Conservation (phyloP, 176 grass and related monocot species). For the Hordeum marinum region DNA sequence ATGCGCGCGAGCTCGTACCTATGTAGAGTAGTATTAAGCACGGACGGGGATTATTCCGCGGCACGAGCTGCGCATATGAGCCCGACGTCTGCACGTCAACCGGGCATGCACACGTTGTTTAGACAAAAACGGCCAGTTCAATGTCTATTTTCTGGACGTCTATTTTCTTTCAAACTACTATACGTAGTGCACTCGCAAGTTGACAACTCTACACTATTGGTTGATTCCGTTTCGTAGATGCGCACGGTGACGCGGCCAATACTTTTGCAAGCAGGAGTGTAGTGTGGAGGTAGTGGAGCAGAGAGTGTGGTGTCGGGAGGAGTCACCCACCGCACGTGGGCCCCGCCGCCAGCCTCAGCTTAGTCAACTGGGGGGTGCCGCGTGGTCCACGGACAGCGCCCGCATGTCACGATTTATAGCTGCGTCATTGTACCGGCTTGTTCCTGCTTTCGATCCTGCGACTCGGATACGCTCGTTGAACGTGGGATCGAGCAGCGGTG, state of each 20-base stretch:
- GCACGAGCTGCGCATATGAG: neutral
- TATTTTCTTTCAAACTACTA: neutral
- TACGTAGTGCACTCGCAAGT: neutral
- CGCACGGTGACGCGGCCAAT: neutral
- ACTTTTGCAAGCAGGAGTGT: neutral
- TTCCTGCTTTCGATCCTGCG: neutral
- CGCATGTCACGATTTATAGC: conserved; percentile 11
- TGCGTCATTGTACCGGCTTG: neutral
- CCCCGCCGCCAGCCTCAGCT: neutral
- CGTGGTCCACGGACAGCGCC: conserved; percentile 27
- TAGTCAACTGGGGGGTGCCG: neutral
- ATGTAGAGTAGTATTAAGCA: neutral
- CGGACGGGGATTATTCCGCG: too few species aligned
- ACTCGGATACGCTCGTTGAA: neutral
- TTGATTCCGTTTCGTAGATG: neutral
- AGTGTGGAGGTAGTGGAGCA: neutral
- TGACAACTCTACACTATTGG: neutral
- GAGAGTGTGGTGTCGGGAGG: neutral
- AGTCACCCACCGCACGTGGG: neutral
- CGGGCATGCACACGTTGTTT: neutral
- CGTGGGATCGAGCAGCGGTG: neutral
- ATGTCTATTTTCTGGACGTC: neutral
- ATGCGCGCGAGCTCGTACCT: neutral
- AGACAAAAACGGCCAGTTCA: neutral
- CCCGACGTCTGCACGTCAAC: neutral